Percentiles rank a stretch among this genome's conserved stretches.
Evolutionary conservation across 73 alveolate species (phyloP).

Genomic region (Paramecium sexaurelia): DNA sequence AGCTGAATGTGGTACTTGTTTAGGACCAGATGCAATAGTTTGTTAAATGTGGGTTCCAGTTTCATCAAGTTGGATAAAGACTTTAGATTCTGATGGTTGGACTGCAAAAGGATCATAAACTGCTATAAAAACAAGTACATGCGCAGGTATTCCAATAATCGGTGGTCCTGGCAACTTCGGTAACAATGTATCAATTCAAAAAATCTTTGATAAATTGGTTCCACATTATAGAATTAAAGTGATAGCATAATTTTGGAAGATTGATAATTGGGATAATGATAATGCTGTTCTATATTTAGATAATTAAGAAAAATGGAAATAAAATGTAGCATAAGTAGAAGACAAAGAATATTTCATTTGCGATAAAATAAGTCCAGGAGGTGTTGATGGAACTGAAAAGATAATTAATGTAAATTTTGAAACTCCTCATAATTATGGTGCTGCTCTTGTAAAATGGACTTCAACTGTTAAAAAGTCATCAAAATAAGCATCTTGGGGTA

Average conservation of each 20-base stretch:
- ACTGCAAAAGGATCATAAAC: not conserved
- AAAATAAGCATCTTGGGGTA: constrained; percentile 43
- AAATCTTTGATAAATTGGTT: not conserved
- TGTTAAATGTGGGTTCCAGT: constrained; percentile 27
- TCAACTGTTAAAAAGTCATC: not conserved
- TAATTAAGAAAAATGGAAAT: not conserved
- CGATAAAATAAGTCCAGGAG: not conserved
- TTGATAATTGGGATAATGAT: constrained; percentile 49
- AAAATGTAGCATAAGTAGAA: not conserved
- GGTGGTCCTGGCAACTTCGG: constrained; percentile 28
- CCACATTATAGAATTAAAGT: constrained; percentile 45
- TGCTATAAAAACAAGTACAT: not conserved
- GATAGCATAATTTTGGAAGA: constrained; percentile 27
- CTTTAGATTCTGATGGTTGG: constrained; percentile 33
- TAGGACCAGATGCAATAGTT: constrained; percentile 43
- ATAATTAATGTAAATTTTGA: not conserved
- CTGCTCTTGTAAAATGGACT: constrained; percentile 18
- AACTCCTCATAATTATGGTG: constrained; percentile 47
- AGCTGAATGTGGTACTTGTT: constrained; percentile 36
- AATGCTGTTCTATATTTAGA: not conserved
- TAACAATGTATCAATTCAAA: not conserved
- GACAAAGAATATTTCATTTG: not conserved
- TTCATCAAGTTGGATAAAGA: not conserved
- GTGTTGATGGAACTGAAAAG: constrained; percentile 19
- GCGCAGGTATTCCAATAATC: constrained; percentile 29